These are phyloP conservation scores for Colletotrichum lentis DNA, from an alignment of 2,329 filamentous ascomycete genomes.

Conservation along the genomic window DNA sequence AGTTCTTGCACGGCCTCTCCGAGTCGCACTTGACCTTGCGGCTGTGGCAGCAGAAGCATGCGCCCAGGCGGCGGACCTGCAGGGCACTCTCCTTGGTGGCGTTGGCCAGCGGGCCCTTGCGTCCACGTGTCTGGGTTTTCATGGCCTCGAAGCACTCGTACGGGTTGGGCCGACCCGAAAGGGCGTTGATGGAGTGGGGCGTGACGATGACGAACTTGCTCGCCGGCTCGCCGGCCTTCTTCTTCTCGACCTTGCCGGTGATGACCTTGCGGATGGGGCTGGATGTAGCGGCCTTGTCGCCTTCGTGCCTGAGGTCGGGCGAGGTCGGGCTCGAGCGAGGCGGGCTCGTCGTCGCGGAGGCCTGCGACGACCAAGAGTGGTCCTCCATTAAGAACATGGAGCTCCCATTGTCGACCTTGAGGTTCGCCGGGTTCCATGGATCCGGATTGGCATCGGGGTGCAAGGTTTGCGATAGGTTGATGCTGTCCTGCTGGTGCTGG, in stretches of 20 bases:
- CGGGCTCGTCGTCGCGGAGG: constrained; percentile 44
- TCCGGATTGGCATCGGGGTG: constrained; percentile 44
- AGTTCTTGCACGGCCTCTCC: constrained; percentile 64
- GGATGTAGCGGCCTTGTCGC: constrained; percentile 43
- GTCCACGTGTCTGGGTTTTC: constrained; percentile 61
- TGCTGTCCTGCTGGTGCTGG: constrained; percentile 43
- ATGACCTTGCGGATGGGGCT: constrained; percentile 55
- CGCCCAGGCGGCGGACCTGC: constrained; percentile 62
- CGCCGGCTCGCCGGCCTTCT: constrained; percentile 44
- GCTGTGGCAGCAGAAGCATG: constrained; percentile 67
- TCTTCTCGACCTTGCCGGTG: constrained; percentile 57
- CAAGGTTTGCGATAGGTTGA: constrained; percentile 51
- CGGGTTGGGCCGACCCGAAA: constrained; percentile 58
- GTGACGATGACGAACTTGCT: constrained; percentile 65
- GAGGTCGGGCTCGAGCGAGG: constrained; percentile 40
- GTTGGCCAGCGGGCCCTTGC: constrained; percentile 63
- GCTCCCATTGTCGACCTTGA: constrained; percentile 46
- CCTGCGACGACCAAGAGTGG: constrained; percentile 47
- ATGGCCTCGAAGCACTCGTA: constrained; percentile 65
- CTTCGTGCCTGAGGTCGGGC: constrained; percentile 43
- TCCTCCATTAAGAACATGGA: constrained; percentile 52
- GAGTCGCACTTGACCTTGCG: constrained; percentile 67
- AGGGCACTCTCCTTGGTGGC: constrained; percentile 64
- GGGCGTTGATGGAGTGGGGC: constrained; percentile 61
- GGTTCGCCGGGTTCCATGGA: constrained; percentile 54